A percentile compares a stretch with the other conserved stretches of the same genome.
These are phyloP conservation scores for Dothidotthia symphoricarpi DNA, from an alignment of 2,329 filamentous ascomycete genomes.

Conservation along the genomic window DNA sequence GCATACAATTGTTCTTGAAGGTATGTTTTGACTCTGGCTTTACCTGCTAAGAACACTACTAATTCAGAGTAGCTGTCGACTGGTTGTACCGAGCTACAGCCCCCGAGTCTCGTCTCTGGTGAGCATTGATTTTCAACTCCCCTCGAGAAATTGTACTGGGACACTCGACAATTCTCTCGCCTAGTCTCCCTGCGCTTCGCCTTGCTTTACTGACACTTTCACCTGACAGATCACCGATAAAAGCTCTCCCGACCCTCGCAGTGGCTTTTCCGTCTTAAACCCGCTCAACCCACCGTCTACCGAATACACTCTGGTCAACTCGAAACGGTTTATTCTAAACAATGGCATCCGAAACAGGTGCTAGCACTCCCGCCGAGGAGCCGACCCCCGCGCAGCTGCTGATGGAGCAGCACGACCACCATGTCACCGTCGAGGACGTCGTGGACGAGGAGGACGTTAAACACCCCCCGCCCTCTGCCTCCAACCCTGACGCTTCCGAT, in stretches of 20 bases:
- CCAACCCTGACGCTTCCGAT: slow-evolving; percentile 30
- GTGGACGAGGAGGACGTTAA: slow-evolving; percentile 73
- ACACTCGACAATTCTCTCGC: no score
- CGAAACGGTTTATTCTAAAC: slow-evolving; percentile 40
- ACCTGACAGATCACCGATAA: background rate
- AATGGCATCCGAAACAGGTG: slow-evolving; percentile 41
- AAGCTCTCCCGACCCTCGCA: slow-evolving; percentile 9
- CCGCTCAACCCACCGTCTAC: slow-evolving; percentile 31
- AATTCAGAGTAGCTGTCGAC: no score
- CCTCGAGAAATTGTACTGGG: no score
- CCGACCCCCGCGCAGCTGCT: slow-evolving; percentile 57
- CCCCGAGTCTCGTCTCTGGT: background rate
- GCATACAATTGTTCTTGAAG: no score
- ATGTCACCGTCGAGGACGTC: slow-evolving; percentile 75
- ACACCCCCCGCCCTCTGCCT: slow-evolving; percentile 54
- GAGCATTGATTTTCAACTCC: slow-evolving; percentile 2
- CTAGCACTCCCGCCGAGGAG: slow-evolving; percentile 36
- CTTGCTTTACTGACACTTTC: slow-evolving; percentile 3
- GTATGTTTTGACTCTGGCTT: no score
- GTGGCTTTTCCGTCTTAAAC: slow-evolving; percentile 32
- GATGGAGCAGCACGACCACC: slow-evolving; percentile 63
- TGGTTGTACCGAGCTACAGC: no score
- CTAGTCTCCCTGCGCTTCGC: no score
- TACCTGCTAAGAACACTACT: no score
- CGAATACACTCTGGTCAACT: slow-evolving; percentile 39